A percentile compares a stretch with the other conserved stretches of the same genome.
These are phyloP conservation scores for Castanospermum australe DNA, from an alignment of 306 rosid species.

Conservation along the genomic window DNA sequence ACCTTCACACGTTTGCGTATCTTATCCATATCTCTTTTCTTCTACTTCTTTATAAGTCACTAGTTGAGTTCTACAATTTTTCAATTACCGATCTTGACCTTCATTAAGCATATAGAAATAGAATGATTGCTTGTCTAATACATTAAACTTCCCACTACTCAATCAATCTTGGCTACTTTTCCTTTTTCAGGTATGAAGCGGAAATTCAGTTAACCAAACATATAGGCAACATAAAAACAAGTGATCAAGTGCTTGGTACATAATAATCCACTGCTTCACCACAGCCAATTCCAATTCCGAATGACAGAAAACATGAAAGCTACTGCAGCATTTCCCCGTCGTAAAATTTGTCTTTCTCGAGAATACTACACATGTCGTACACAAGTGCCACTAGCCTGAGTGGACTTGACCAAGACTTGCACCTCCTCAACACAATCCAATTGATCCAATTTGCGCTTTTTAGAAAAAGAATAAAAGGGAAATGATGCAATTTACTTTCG, in stretches of 20 bases:
- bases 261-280: not conserved
- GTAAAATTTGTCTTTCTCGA: too few relatives aligned
- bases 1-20: conserved; percentile 8
- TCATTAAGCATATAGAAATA: not conserved
- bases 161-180: conserved; percentile 10
- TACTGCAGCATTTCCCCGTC: too few relatives aligned
- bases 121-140: conserved; percentile 18
- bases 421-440: too few relatives aligned
- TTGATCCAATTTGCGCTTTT: too few relatives aligned
- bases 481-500: too few relatives aligned
- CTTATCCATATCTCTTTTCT: conserved; percentile 30
- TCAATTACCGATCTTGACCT: conserved; percentile 23
- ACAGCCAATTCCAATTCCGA: not conserved
- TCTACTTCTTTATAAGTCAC: not conserved
- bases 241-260: not conserved
- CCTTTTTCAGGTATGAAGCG: not conserved
- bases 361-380: too few relatives aligned
- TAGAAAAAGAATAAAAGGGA: too few relatives aligned
- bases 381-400: too few relatives aligned
- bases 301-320: not conserved
- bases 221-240: not conserved
- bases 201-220: too few relatives aligned
- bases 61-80: not conserved
- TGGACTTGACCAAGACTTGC: too few relatives aligned
- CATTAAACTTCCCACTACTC: not conserved